Evolutionary conservation across 257 asterid species (phyloP).

Genomic region (Solanum tarijense): DNA sequence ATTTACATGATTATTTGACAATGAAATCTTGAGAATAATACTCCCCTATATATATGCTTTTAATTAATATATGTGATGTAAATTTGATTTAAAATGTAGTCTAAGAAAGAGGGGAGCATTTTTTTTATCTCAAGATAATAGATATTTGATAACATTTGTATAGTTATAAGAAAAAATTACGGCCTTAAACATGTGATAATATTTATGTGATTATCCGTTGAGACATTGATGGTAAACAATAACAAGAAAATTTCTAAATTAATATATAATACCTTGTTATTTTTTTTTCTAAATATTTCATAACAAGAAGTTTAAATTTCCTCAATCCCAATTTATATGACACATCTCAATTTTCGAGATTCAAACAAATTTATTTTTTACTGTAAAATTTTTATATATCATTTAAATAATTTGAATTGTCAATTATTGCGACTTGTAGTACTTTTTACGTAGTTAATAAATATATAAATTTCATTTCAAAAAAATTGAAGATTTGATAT

Average conservation of each 20-base stretch:
- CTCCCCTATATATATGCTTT: not conserved
- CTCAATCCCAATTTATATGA: not conserved
- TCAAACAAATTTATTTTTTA: no score
- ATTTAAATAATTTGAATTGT: no score
- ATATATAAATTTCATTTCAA: no score
- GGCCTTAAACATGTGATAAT: not conserved
- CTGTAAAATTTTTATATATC: accelerated
- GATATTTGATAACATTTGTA: not conserved
- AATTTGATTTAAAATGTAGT: not conserved
- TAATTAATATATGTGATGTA: not conserved
- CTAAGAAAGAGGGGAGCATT: not conserved
- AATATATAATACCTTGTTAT: not conserved
- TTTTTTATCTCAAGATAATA: not conserved
- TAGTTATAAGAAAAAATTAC: not conserved
- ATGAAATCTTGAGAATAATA: not conserved
- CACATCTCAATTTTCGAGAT: accelerated
- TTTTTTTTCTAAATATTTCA: not conserved
- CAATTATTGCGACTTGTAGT: no score
- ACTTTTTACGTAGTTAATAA: no score
- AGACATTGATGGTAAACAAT: no score
- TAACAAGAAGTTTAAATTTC: not conserved
- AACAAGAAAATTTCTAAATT: not conserved
- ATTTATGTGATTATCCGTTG: not conserved
- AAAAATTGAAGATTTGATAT: no score
- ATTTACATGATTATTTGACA: not conserved